Conservation (phyloP, 208 protist genomes). For the Trypanosoma theileri region DNA sequence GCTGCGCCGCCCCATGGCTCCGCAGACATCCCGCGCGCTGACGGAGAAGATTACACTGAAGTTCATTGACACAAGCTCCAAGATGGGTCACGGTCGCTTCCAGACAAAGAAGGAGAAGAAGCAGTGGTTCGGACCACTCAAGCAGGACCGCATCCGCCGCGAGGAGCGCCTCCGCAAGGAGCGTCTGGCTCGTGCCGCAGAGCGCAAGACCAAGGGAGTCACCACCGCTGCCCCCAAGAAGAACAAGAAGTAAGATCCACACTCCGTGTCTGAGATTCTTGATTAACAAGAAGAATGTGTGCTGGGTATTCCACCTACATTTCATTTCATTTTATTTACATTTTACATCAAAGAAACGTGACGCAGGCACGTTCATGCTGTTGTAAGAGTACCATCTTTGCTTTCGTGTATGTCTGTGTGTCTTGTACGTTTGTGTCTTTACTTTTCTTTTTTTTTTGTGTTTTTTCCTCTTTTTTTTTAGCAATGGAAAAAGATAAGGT, state of each 20-base stretch:
- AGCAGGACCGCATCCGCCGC: slow-evolving; percentile 90
- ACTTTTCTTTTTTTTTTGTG: slow-evolving; percentile 7
- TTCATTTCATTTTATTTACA: not conserved
- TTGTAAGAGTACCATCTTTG: too few relatives aligned
- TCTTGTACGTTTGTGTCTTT: not conserved
- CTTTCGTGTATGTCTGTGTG: too few relatives aligned
- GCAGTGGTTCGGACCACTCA: slow-evolving; percentile 96
- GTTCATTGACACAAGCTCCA: slow-evolving; percentile 99
- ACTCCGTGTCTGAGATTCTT: not conserved
- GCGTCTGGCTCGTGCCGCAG: slow-evolving; percentile 71
- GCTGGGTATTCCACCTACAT: not conserved
- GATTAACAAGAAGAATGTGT: not conserved
- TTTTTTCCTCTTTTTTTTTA: slow-evolving; percentile 10
- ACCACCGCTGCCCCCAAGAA: slow-evolving; percentile 26
- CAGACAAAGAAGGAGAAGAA: slow-evolving; percentile 98
- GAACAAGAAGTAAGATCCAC: slow-evolving; percentile 23
- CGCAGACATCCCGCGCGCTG: slow-evolving; percentile 79
- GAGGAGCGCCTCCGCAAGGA: slow-evolving; percentile 86
- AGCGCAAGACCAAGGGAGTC: slow-evolving; percentile 61
- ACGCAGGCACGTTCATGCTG: too few relatives aligned
- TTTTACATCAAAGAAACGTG: too few relatives aligned
- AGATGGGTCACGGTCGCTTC: slow-evolving; percentile 99
- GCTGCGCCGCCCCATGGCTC: slow-evolving; percentile 96
- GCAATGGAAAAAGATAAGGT: not conserved
- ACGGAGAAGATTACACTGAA: slow-evolving; percentile 95